Base-by-base conservation (phyloP, 106 monocot species). In the Narthecium ossifragum region DNA sequence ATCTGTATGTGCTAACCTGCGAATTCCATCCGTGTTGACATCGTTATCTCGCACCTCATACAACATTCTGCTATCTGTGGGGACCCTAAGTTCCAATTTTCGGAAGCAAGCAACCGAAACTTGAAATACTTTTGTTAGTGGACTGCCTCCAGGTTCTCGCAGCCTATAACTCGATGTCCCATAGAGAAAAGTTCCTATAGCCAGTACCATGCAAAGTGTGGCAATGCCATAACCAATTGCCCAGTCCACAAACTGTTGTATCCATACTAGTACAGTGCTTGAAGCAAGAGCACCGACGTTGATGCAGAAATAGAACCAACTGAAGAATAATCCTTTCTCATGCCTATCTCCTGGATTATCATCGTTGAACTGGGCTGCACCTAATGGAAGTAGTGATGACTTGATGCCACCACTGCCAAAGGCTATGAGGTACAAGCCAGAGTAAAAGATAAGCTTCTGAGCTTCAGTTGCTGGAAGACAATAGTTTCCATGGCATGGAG, bases 341-440 rank as follows among this genome's bases (percentile, higher is more conserved):
- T 29, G 18, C 31, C 34, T 46, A 0, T 71, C 71, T 17, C 0
- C 21, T 12, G 71, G 63, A 34, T 71, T 34, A 43, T 63, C 26
- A n/a, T 71, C 71, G 30, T 71, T 14, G 28, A 71, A 71, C 30
- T 71, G 71, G 8, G 63, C 71, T 6, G 71, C 71, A 9, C 71
- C 71, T 6, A 71, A 36, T 2, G 71, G 63, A 7, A 64, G 55
- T 32, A 63, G 27, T 0, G 56, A 62, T 18, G 71, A 46, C 24
- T 71, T 71, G 2, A 63, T 21, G 0, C 55, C 63, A 0, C 71
- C 71, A 50, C 55, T 46, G 12, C 63, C 71, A 13, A 71, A 62
- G 10, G 63, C 71, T 13, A 71, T 31, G 7, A 71, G 15, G 41
- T 71, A 71, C 17, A 71, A 50, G 8, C 71, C 71, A 64, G 34